Evolutionary conservation across 192 early-diverging fungal species (phyloP).

Genomic region (Phycomyces nitens): DNA sequence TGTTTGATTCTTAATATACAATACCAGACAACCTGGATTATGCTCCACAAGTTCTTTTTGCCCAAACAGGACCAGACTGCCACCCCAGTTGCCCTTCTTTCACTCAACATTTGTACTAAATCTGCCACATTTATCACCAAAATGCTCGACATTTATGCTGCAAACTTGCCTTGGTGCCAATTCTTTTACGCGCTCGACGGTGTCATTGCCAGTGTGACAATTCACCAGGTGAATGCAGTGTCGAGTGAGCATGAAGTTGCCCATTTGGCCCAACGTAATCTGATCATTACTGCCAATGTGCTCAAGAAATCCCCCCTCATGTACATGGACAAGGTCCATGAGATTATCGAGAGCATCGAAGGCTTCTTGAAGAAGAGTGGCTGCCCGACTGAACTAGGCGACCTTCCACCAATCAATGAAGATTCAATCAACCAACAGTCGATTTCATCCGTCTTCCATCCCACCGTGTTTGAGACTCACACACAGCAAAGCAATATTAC

Average conservation of each 20-base stretch:
- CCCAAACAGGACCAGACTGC: conserved; percentile 41
- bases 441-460: conserved; percentile 34
- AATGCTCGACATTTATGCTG: conserved; percentile 35
- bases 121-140: conserved; percentile 38
- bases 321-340: conserved; percentile 39
- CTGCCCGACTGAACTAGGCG: conserved; percentile 21
- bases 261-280: conserved; percentile 32
- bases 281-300: conserved; percentile 35
- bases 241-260: conserved; percentile 38
- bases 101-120: conserved; percentile 42
- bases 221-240: conserved; percentile 40
- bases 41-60: conserved; percentile 43
- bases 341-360: conserved; percentile 39
- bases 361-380: conserved; percentile 33
- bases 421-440: conserved; percentile 35
- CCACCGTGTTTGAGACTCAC: conserved; percentile 25
- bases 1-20: conserved; percentile 37
- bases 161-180: conserved; percentile 36
- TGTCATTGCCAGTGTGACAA: conserved; percentile 36
- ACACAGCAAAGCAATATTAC: conserved; percentile 6
- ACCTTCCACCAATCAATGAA: conserved; percentile 32
- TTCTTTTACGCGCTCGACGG: conserved; percentile 41
- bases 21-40: conserved; percentile 43
- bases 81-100: conserved; percentile 37
- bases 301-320: conserved; percentile 30